Conservation (phyloP, 768 basidiomycete species). For the Termitomyces sp. region DNA sequence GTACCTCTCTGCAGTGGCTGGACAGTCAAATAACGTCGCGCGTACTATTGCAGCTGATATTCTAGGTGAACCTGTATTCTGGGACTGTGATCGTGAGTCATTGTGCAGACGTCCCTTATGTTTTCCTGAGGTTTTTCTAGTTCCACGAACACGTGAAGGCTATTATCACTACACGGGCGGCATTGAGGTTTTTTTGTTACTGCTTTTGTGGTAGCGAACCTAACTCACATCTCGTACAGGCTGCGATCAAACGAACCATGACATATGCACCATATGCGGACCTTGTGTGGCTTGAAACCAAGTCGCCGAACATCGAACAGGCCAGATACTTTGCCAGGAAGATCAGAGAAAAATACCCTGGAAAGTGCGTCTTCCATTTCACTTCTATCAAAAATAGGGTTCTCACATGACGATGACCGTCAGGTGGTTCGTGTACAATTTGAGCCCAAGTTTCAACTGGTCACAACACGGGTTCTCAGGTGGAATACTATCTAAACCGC, state of each 20-base stretch:
- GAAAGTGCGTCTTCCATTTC: conserved; percentile 42
- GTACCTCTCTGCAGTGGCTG: conserved; percentile 52
- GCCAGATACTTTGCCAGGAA: conserved; percentile 73
- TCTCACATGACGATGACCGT: not conserved
- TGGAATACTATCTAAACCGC: conserved; percentile 16
- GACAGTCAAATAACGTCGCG: conserved; percentile 70
- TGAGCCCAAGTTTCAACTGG: conserved; percentile 96
- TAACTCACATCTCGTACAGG: conserved; percentile 24
- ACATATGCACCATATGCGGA: conserved; percentile 85
- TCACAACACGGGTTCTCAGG: conserved; percentile 72
- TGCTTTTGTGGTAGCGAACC: not conserved
- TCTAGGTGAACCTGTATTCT: conserved; percentile 63
- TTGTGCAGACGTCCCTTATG: not conserved
- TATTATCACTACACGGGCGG: conserved; percentile 87
- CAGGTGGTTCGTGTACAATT: conserved; percentile 87
- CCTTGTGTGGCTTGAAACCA: conserved; percentile 91
- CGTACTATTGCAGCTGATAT: conserved; percentile 71
- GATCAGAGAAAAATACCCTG: conserved; percentile 67
- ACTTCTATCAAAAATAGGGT: not conserved
- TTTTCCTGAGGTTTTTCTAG: conserved; percentile 29
- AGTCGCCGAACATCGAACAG: conserved; percentile 75
- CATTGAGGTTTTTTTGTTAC: conserved; percentile 40
- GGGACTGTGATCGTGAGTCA: conserved; percentile 83
- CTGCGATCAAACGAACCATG: conserved; percentile 75
- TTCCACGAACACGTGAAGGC: conserved; percentile 85